These are phyloP conservation scores for Xylaria arbuscula DNA, from an alignment of 2,329 filamentous ascomycete genomes.

Conservation along the genomic window DNA sequence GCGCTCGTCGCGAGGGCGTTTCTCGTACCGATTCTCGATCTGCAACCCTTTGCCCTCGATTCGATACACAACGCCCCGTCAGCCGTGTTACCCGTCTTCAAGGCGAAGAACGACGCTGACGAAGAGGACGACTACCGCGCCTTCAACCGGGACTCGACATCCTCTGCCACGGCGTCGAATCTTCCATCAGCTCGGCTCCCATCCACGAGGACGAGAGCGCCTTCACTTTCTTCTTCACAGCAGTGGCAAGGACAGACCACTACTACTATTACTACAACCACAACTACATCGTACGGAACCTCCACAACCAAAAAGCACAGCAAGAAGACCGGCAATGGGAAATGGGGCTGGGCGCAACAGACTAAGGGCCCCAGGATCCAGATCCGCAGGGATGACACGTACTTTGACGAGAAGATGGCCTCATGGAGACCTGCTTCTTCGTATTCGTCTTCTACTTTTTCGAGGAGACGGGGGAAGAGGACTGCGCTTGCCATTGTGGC, in stretches of 20 bases:
- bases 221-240: constrained; percentile 40
- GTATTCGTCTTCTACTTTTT: not conserved
- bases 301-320: not conserved
- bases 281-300: not conserved
- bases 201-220: constrained; percentile 45
- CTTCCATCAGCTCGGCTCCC: constrained; percentile 48
- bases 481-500: constrained; percentile 60
- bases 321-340: constrained; percentile 36
- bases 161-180: constrained; percentile 52
- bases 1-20: constrained; percentile 65
- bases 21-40: constrained; percentile 65
- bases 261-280: not conserved
- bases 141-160: constrained; percentile 41
- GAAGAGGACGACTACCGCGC: constrained; percentile 52
- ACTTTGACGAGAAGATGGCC: constrained; percentile 55
- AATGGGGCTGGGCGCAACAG: constrained; percentile 59
- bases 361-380: constrained; percentile 62
- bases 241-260: constrained; percentile 38
- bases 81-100: constrained; percentile 60
- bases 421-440: constrained; percentile 45
- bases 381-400: constrained; percentile 60
- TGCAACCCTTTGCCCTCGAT: constrained; percentile 66
- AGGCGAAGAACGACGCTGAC: constrained; percentile 65
- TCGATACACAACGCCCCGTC: constrained; percentile 48
- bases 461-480: constrained; percentile 36